Base-by-base conservation (phyloP, 1,139 yeast genomes). In the Kazachstania sp. region DNA sequence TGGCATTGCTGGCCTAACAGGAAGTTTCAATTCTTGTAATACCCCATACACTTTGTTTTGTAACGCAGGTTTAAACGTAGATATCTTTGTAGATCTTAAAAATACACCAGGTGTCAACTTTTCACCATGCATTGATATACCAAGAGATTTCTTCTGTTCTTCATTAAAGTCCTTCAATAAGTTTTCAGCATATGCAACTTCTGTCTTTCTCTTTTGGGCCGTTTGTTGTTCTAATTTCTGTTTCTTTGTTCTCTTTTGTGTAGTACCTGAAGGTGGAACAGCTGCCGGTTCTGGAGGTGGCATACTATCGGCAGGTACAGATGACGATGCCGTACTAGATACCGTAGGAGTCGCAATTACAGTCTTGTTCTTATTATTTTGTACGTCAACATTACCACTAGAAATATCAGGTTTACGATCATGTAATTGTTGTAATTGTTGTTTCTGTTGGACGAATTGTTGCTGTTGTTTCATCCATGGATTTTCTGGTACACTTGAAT, bases 141-240 rank as follows among this genome's bases (percentile, higher is more conserved):
- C 98, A 59, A 83, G 85, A 0, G 90, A 83, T 48, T 82, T 86
- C 64, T 87, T 92, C 58, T 88, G 96, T 58, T 86, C 83, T 31
- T 79, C 73, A 0, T 87, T 76, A 46, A 90, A 75, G 46, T 80
- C 75, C 57, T 79, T 75, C 46, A 73, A 64, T 41, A 66, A 52
- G 30, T 68, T 65, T 45, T 63, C 65, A 3, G 65, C 66, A 45
- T 60, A 62, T 37, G 55, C 63, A 41, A 63, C 59, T 43, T 63
- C 67, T 13, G 61, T 55, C 44, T 58, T 62, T 37, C 64, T 52
- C 50, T 61, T 63, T n/a, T 58, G 49, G 3, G 64, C 65, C 20
- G 54, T 57, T 49, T 62, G 66, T 45, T 57, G 50, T 49, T 59
- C 66, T 36, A 48, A 53, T 48, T 60, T 66, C 49, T 63, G 64